A percentile compares a stretch with the other conserved stretches of the same genome.
Conservation (phyloP, 2,329 filamentous ascomycete genomes). For the Hymenoscyphus salicellus region DNA sequence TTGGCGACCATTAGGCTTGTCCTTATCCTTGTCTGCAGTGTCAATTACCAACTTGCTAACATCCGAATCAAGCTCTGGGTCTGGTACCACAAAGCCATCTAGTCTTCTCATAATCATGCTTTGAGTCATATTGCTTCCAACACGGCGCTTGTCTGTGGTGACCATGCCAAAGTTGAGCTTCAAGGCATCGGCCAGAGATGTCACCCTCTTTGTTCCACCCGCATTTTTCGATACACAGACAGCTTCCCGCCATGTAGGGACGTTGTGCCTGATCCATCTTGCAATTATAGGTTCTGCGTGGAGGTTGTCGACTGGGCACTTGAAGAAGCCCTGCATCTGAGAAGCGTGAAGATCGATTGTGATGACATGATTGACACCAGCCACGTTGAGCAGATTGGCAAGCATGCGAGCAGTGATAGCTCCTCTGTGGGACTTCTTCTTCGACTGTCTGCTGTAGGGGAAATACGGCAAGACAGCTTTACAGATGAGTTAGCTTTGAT, state of each 20-base stretch:
- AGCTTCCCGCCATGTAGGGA: conserved; percentile 81
- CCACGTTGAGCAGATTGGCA: conserved; percentile 87
- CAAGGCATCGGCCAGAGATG: conserved; percentile 88
- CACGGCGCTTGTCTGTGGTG: conserved; percentile 73
- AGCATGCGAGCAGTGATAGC: conserved; percentile 97
- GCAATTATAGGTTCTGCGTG: conserved; percentile 94
- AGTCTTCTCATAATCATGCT: conserved; percentile 74
- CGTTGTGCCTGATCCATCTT: conserved; percentile 89
- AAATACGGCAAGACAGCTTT: conserved; percentile 89
- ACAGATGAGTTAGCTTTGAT: conserved; percentile 20
- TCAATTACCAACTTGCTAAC: conserved; percentile 31
- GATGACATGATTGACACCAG: conserved; percentile 95
- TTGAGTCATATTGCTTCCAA: conserved; percentile 65
- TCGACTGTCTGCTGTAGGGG: conserved; percentile 98
- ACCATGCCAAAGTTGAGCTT: conserved; percentile 98
- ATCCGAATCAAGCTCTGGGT: conserved; percentile 41
- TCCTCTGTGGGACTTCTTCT: conserved; percentile 96
- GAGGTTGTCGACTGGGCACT: conserved; percentile 94
- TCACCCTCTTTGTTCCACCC: conserved; percentile 94
- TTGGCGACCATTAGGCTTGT: conserved; percentile 11
- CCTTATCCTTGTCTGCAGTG: conserved; percentile 16
- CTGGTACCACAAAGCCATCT: conserved; percentile 56
- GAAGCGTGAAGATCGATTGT: conserved; percentile 94
- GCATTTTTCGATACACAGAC: conserved; percentile 98
- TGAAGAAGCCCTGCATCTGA: conserved; percentile 99